Base-by-base conservation (phyloP, 2,329 filamentous ascomycete genomes). In the Cladophialophora exuberans region DNA sequence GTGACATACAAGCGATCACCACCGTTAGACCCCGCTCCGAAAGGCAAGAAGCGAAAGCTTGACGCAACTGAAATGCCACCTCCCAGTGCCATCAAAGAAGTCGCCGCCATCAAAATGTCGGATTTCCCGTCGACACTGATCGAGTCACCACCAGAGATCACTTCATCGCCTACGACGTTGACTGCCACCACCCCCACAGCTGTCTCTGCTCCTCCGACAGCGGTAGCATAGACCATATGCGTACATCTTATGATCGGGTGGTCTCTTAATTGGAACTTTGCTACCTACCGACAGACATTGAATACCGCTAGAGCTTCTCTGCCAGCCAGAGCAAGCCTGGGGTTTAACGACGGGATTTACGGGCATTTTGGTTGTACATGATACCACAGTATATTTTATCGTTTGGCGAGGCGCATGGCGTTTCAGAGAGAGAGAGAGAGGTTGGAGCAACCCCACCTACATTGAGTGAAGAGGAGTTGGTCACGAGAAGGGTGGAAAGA, bases 1-100 rank as follows among this genome's bases (percentile, higher is more conserved):
- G 89, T 96, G 56, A 96, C 90, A 35, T 96, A 95, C 73, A 96
- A 89, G 66, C 74, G 78, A 49, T 70, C 88, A 69, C 80, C 68
- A 58, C 80, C 86, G 62, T 89, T 97, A 76, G 89, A 91, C 62
- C 89, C 92, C 20, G 90, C 92, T 31, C 93, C 91, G 6, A 92
- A 92, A 72, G 92, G 92, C 62, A 97, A 97, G 82, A 85, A 91
- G 76, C 87, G 92, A 76, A 95, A 90, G 78, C 73, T 84, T 6
- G 48, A 57, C 33, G 36, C 43, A n/a, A 28, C 49, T 2, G 54
- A 48, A 17, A 60, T 61, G 55, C 59, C 57, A 10, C 60, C 60
- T 15, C 60, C 60, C 1, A 39, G 55, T n/a, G 36, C 42, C 36
- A 31, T 46, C 17, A 59, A 56, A 38, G 54, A 61, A 15, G 18